Base-by-base conservation (phyloP, 257 asterid genomes). In the Solanum gracilifrons region DNA sequence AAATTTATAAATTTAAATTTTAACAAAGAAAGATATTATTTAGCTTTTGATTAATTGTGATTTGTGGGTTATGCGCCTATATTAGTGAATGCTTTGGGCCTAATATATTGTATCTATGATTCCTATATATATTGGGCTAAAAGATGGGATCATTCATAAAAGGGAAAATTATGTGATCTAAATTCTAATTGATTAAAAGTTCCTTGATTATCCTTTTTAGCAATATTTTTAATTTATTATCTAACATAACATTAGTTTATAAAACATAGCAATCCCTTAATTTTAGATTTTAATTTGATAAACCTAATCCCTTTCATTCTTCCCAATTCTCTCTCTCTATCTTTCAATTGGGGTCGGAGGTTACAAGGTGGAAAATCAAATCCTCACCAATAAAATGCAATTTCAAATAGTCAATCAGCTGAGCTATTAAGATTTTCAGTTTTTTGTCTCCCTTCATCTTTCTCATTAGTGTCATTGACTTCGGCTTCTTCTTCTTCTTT, bases 311-410 rank as follows among this genome's bases (percentile, higher is more conserved):
- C 64, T 55, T 20, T 25, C 25, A 58, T 58, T 58, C 25, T 58
- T 58, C 11, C 11, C 66, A 0, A 58, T 20, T 55, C n/a, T 51
- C n/a, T 51, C 62, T 2, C 1, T 16, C 9, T 0, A 2, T 48
- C 60, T 18, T 20, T 18, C 1, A 51, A 51, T 51, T 51, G 9
- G 1, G 21, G 0, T 16, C 4, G 1, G 20, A 4, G 20, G 20
- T 46, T 46, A 46, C 55, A 13, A 46, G 55, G 6, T 1, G 23
- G 4, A 0, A 5, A 51, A 51, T 51, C 0, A 0, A 51, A 18
- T 18, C 0, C 1, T 18, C 10, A 55, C 4, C 0, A 18, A 55
- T 4, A 55, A 51, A 51, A 15, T 51, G 62, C 8, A 55, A 55
- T 6, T 55, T 55, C n/a, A 55, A 55, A 55, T 6, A 18, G 1